Evolutionary conservation across 495 filamentous ascomycete genomes (phyloP).

Genomic region (Pyrenula massariospora): DNA sequence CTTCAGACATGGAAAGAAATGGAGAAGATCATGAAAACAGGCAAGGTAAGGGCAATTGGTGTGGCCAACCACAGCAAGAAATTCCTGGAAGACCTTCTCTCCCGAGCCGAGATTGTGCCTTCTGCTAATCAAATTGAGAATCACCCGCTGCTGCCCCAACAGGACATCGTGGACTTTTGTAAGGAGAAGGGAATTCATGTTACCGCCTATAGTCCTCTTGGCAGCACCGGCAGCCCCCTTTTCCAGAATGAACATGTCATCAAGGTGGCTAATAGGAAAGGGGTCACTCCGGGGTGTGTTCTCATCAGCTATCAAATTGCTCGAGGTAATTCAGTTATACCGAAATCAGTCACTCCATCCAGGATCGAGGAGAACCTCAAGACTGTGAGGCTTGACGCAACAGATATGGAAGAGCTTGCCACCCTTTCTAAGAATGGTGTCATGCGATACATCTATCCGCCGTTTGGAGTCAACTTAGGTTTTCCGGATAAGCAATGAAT

Average conservation of each 20-base stretch:
- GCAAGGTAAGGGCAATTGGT: conserved; percentile 49
- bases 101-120: conserved; percentile 48
- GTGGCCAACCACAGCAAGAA: conserved; percentile 58
- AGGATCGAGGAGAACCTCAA: conserved; percentile 60
- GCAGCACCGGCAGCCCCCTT: conserved; percentile 53
- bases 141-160: conserved; percentile 60
- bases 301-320: conserved; percentile 78
- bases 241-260: conserved; percentile 53
- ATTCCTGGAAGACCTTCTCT: conserved; percentile 50
- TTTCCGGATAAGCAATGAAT: conserved; percentile 58
- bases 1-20: conserved; percentile 55
- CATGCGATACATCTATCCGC: conserved; percentile 64
- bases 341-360: conserved; percentile 46
- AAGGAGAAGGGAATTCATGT: conserved; percentile 61
- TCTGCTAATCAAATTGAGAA: conserved; percentile 56
- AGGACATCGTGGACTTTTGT: conserved; percentile 73
- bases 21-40: conserved; percentile 46
- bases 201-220: conserved; percentile 65
- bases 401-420: not conserved
- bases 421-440: conserved; percentile 37
- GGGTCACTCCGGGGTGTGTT: conserved; percentile 65
- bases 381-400: conserved; percentile 46
- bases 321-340: conserved; percentile 55
- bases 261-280: conserved; percentile 53
- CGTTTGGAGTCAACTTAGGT: conserved; percentile 66